Evolutionary conservation across 2,329 filamentous ascomycete species (phyloP), one percentile per base, ranked within the genome.

Genomic region (Calonectria naviculata): DNA sequence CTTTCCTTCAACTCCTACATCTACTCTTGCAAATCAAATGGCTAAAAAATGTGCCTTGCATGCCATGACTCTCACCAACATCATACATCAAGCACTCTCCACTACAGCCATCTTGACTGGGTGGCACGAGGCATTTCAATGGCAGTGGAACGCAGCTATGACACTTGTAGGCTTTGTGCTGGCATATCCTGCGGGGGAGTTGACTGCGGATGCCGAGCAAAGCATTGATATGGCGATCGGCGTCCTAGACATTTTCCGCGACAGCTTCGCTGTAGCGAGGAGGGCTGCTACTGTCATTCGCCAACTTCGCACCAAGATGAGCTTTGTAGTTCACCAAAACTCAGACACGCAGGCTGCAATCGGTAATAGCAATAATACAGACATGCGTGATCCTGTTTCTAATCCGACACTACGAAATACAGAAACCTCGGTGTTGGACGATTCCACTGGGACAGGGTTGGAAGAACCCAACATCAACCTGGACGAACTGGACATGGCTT

Each of bases 191-290:
- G 4, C 4, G 8, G 38, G n/a, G 17, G 65, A 12, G 68, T 24
- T 26, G 5, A 52, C 68, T n/a, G 52, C 68, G 41, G 46, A 71
- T 13, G 75, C 67, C 19, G 58, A 71, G 9, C 46, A 60, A 19
- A 75, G 77, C 17, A 73, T 85, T 80, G 66, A 80, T 77, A 68
- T 83, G 79, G 65, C 84, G 80, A 52, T 87, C 78, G 29, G 81
- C 78, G 71, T 78, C 10, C 73, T 84, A 77, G 72, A 83, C 62
- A 49, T 80, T 71, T 72, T 83, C 77, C 68, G 79, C 19, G 62
- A 60, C 19, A 81, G 79, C 73, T 89, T 85, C 65, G 87, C 75
- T 24, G 82, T 82, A 62, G 80, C 80, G 31, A 80, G 80, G 5
- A 67, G 79, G 10, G 81, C 81, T 3, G 81, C 81, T 8, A 79